These are phyloP conservation scores for Colletotrichum orchidophilum DNA, from an alignment of 2,329 filamentous ascomycete species.

Conservation along the genomic window DNA sequence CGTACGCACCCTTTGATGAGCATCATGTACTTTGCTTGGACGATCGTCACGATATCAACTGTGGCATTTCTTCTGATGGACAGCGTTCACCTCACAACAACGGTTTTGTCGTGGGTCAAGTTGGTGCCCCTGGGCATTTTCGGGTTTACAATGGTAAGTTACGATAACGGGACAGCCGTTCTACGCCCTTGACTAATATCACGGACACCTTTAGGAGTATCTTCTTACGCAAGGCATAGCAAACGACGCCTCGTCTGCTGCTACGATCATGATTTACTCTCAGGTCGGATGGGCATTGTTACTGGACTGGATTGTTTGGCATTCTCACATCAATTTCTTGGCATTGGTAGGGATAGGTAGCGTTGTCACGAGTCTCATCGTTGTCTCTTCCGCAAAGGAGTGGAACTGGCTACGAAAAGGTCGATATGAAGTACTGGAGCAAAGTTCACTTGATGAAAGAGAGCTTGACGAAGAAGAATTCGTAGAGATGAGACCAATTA, in stretches of 20 bases:
- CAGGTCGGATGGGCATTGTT: constrained; percentile 22
- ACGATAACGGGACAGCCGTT: background rate
- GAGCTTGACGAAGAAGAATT: constrained; percentile 6
- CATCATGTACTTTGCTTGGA: constrained; percentile 22
- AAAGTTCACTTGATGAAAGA: background rate
- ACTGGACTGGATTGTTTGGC: constrained; percentile 14
- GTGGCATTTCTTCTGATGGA: constrained; percentile 6
- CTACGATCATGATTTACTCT: constrained; percentile 21
- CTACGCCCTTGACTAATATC: background rate
- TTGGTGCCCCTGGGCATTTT: constrained; percentile 18
- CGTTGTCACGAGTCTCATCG: constrained; percentile 4
- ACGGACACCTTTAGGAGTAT: background rate
- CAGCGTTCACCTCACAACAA: constrained; percentile 6
- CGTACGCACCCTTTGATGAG: constrained; percentile 12
- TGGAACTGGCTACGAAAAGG: constrained; percentile 10
- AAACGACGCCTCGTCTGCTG: constrained; percentile 11
- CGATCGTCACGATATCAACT: background rate
- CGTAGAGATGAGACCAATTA: background rate
- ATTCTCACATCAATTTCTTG: constrained; percentile 1
- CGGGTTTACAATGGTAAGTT: constrained; percentile 24
- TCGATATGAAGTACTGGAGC: background rate
- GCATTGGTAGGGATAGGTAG: constrained; percentile 13
- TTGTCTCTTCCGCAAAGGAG: constrained; percentile 21
- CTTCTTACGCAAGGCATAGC: constrained; percentile 20
- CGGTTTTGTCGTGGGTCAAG: constrained; percentile 9